phyloP scores from a whole-genome alignment of 1,284 basidiomycete genomes.

The Ustilago trichophora region DNA sequence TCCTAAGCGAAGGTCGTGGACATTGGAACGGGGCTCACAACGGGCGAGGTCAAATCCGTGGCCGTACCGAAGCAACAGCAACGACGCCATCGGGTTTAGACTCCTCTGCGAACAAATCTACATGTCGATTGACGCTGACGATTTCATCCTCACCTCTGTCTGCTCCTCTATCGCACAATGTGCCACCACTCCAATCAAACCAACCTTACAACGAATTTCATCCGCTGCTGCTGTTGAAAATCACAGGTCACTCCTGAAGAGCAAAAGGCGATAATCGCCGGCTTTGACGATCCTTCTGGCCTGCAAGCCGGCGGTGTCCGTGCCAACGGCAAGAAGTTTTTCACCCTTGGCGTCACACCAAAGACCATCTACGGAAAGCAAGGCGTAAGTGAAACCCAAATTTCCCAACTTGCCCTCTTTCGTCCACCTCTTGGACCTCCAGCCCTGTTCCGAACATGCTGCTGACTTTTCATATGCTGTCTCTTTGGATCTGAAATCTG shows the following conservation, averaged over 20 bases:
- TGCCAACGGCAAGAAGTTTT: conserved; percentile 81
- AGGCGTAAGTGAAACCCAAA: conserved; percentile 70
- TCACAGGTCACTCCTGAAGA: conserved; percentile 78
- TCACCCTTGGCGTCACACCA: conserved; percentile 74
- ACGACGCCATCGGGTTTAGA: no score
- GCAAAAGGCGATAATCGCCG: conserved; percentile 75
- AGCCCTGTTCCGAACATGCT: background rate
- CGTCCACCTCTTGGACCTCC: no score
- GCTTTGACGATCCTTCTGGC: conserved; percentile 70
- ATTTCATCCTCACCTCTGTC: no score
- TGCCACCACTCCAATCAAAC: no score
- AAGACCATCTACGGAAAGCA: conserved; percentile 84
- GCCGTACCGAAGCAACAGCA: no score
- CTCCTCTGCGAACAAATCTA: no score
- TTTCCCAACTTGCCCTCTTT: background rate
- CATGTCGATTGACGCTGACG: no score
- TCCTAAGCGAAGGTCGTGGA: no score
- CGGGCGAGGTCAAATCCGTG: no score
- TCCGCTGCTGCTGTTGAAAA: background rate
- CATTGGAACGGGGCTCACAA: no score
- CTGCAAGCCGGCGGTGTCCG: conserved; percentile 74
- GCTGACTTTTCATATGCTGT: background rate
- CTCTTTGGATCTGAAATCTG: conserved; percentile 2
- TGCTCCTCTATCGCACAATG: no score
- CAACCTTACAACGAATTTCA: background rate